Base-by-base conservation (phyloP, 441 rosid genomes). In the Codiaeum variegatum region DNA sequence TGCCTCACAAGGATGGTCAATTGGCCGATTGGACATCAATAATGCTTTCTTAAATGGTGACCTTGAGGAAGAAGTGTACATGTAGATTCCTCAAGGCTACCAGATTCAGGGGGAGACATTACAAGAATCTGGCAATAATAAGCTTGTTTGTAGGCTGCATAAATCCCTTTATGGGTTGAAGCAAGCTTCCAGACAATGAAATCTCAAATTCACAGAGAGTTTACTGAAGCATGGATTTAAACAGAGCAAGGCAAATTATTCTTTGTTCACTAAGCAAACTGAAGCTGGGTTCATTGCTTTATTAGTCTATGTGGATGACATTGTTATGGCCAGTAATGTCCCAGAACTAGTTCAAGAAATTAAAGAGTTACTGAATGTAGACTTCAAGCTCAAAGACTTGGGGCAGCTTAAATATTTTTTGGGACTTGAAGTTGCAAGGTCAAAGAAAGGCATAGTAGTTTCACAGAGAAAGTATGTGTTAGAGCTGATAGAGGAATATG, bases 281-380 rank as follows among this genome's bases (percentile, higher is more conserved):
- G 4, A 46, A 0, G 16, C 0, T 3, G 4, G 18, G 3, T 11
- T 11, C 2, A 3, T 11, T 15, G 4, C 4, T 0, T 3, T 11
- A 13, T 2, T 44, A 3, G 51, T 46, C 4, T 46, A 46, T 46
- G 3, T 46, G 1, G 18, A 46, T 44, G 51, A 12, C 4, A 46
- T 46, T 18, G 18, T 6, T 0, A 12, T 46, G 3, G 18, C 18
- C 0, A 46, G 3, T 11, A 15, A 3, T 12, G 16, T 1, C 13
- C 12, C 1, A 3, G 1, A 3, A 3, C 18, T 46, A 15, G 4
- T 46, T 5, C 0, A 46, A 0, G 0, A 46, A 46, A 6, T 11
- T 46, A 0, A 46, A 46, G 12, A 0, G 0, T 44, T 3, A 0
- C 18, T 46, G 0, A 11, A 1, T 11, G 15, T 5, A 3, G 4